Percentiles rank a stretch among this genome's conserved stretches.
These are phyloP conservation scores for Huiozyma sinensis DNA, from an alignment of 805 yeast genomes.

Conservation along the genomic window DNA sequence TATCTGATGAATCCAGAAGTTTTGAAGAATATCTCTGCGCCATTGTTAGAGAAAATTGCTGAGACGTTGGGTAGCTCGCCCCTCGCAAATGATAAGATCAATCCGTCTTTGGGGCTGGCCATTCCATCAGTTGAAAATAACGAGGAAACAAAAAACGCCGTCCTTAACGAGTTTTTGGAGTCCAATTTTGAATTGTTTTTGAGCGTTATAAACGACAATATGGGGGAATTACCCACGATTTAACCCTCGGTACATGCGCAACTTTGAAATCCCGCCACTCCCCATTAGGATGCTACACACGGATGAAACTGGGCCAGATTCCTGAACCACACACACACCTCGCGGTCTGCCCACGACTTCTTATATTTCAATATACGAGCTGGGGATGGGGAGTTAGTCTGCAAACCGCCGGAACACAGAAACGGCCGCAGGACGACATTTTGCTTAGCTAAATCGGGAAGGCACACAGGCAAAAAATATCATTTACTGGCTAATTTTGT, in stretches of 20 bases:
- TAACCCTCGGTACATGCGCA: background rate
- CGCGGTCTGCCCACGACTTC: background rate
- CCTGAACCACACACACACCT: background rate
- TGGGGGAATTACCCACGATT: slow-evolving; percentile 10
- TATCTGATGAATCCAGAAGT: slow-evolving; percentile 8
- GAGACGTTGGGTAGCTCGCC: slow-evolving; percentile 2
- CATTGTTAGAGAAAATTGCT: slow-evolving; percentile 2
- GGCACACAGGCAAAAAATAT: too few species aligned
- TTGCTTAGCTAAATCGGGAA: too few species aligned
- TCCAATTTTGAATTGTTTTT: slow-evolving; percentile 10
- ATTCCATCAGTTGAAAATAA: background rate
- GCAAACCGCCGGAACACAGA: too few species aligned
- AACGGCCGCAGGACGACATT: too few species aligned
- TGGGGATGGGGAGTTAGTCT: background rate
- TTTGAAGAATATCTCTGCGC: slow-evolving; percentile 2
- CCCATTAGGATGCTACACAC: background rate
- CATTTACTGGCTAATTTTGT: too few species aligned
- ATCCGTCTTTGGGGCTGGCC: background rate
- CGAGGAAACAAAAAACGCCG: slow-evolving; percentile 2
- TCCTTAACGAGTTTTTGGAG: slow-evolving; percentile 9
- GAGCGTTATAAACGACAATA: slow-evolving; percentile 9
- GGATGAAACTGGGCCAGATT: background rate
- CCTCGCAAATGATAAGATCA: background rate
- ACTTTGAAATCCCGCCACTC: too few species aligned
- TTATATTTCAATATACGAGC: background rate